A percentile compares a stretch with the other conserved stretches of the same genome.
Conservation (phyloP, 148 eudicot genomes). For the Cornus florida region DNA sequence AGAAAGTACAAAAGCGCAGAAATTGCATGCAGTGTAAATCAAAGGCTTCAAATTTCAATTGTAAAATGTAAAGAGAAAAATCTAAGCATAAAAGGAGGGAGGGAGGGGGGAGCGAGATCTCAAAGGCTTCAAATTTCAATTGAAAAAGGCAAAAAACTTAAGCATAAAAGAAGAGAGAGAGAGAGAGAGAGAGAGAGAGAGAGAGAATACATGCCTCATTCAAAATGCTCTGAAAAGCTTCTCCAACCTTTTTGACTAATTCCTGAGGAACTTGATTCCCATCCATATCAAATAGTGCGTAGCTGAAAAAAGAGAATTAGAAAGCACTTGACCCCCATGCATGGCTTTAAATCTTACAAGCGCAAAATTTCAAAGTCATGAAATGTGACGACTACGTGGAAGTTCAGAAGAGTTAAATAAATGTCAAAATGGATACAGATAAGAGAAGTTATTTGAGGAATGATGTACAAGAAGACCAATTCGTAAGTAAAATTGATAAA, state of each 20-base stretch:
- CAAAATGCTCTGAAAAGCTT: constrained; percentile 72
- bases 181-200: not conserved
- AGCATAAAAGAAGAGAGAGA: not conserved
- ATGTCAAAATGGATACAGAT: not conserved
- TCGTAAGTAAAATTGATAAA: not conserved
- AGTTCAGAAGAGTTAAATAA: not conserved
- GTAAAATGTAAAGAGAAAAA: no score
- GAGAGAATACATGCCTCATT: constrained; percentile 57
- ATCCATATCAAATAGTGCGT: constrained; percentile 92
- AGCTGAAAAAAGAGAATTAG: constrained; percentile 45
- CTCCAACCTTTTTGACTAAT: constrained; percentile 83
- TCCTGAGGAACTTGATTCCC: constrained; percentile 92
- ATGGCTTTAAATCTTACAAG: not conserved
- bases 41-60: not conserved
- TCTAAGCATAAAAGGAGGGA: not conserved
- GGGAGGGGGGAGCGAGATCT: not conserved
- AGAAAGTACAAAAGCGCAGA: not conserved
- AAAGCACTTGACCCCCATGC: not conserved
- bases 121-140: not conserved
- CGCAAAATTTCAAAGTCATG: not conserved
- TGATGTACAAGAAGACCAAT: not conserved
- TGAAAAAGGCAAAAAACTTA: not conserved
- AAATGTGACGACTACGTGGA: not conserved
- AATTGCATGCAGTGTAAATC: not conserved
- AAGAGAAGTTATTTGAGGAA: no score